These are phyloP conservation scores for Pelargonium myrrhifolium DNA, from an alignment of 441 rosid species.

Conservation along the genomic window DNA sequence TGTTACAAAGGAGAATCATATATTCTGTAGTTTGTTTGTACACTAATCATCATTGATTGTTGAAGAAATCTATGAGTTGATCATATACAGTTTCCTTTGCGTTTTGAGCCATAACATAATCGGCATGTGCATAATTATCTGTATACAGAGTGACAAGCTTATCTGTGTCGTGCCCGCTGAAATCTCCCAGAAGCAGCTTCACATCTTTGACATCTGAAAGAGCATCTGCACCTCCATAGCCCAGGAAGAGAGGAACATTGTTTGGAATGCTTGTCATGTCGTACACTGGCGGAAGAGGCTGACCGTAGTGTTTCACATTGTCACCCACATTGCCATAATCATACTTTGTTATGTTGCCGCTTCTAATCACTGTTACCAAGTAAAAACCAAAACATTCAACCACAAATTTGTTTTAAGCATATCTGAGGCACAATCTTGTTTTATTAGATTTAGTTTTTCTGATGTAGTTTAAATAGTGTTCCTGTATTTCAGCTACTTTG, in stretches of 20 bases:
- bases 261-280: slow-evolving; percentile 37
- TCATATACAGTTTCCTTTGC: slow-evolving; percentile 30
- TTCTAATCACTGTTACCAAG: slow-evolving; percentile 30
- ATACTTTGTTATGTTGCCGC: slow-evolving; percentile 35
- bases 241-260: slow-evolving; percentile 30
- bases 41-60: not conserved
- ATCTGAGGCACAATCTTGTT: too few species aligned
- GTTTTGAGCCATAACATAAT: slow-evolving; percentile 30
- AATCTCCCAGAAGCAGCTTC: slow-evolving; percentile 20
- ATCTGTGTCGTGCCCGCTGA: slow-evolving; percentile 25
- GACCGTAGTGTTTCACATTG: slow-evolving; percentile 39
- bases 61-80: slow-evolving; percentile 28
- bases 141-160: slow-evolving; percentile 23
- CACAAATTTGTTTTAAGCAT: too few species aligned
- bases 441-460: not conserved
- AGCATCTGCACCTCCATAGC: slow-evolving; percentile 34
- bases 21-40: too few species aligned
- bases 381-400: too few species aligned
- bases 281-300: slow-evolving; percentile 35
- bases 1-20: too few species aligned
- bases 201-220: slow-evolving; percentile 30
- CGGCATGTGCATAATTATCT: slow-evolving; percentile 29
- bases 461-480: not conserved
- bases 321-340: slow-evolving; percentile 26
- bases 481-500: too few species aligned